These are phyloP conservation scores for Barnettozyma wickerhamii DNA, from an alignment of 805 yeast genomes.

Conservation along the genomic window DNA sequence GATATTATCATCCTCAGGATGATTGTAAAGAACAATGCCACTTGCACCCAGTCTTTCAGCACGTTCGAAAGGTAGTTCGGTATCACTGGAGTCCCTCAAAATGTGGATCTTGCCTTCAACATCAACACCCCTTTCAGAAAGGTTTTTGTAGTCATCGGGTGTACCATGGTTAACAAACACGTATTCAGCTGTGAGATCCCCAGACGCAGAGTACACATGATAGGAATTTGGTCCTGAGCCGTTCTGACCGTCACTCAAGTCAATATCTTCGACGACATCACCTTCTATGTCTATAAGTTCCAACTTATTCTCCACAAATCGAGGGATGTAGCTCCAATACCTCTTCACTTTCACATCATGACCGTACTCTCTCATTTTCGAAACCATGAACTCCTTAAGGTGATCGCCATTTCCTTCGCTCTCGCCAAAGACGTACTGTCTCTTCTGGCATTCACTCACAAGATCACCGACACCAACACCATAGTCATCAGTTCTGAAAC, in stretches of 20 bases:
- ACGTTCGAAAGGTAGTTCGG: constrained; percentile 1
- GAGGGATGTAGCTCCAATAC: constrained; percentile 53
- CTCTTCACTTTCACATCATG: constrained; percentile 46
- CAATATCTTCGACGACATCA: constrained; percentile 41
- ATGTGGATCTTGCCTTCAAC: constrained; percentile 56
- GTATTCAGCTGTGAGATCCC: constrained; percentile 50
- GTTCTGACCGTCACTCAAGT: constrained; percentile 33
- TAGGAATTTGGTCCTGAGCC: constrained; percentile 40
- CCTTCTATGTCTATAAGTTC: constrained; percentile 32
- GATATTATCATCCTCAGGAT: constrained; percentile 55
- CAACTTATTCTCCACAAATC: constrained; percentile 44
- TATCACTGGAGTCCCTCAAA: constrained; percentile 33
- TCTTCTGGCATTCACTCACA: constrained; percentile 19
- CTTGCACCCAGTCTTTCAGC: constrained; percentile 61
- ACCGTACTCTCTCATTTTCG: constrained; percentile 47
- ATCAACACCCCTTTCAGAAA: constrained; percentile 37
- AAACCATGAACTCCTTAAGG: constrained; percentile 45
- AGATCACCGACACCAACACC: constrained; percentile 5
- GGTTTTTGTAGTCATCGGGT: constrained; percentile 44
- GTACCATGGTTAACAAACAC: constrained; percentile 62
- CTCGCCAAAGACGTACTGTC: constrained; percentile 20
- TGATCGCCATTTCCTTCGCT: constrained; percentile 36
- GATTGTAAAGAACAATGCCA: constrained; percentile 49
- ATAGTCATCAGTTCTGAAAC: constrained; percentile 31
- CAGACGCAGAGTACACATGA: constrained; percentile 63